Conservation (phyloP, 2,329 filamentous ascomycete genomes). For the Graphiopsis chlorocephala region DNA sequence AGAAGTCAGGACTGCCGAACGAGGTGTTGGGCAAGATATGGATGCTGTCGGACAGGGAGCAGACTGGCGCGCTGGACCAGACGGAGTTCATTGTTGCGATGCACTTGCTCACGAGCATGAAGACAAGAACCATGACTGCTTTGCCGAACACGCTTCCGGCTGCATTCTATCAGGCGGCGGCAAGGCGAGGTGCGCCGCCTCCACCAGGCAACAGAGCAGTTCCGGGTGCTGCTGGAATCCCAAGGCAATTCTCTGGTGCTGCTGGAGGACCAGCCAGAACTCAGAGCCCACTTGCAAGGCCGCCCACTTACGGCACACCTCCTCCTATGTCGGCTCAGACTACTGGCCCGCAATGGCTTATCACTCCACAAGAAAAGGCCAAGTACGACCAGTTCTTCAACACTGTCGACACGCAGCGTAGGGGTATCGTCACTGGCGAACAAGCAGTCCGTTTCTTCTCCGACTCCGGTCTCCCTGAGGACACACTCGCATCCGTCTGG, state of each 20-base stretch:
- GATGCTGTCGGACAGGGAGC: conserved; percentile 91
- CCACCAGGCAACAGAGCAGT: conserved; percentile 41
- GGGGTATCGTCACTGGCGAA: conserved; percentile 85
- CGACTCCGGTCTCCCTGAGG: conserved; percentile 85
- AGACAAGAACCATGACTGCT: conserved; percentile 74
- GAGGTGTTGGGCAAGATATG: conserved; percentile 92
- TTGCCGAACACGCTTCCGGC: conserved; percentile 79
- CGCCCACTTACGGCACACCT: conserved; percentile 48
- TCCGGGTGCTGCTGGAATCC: conserved; percentile 56
- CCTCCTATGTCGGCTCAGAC: conserved; percentile 51
- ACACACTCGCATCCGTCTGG: conserved; percentile 91
- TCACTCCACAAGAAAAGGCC: conserved; percentile 78
- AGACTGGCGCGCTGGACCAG: conserved; percentile 78
- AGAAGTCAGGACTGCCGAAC: conserved; percentile 85
- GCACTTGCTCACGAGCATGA: conserved; percentile 91
- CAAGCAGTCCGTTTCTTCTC: conserved; percentile 93
- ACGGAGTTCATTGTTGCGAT: conserved; percentile 98
- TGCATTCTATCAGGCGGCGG: conserved; percentile 85
- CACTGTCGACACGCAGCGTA: conserved; percentile 74
- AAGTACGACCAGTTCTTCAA: conserved; percentile 86
- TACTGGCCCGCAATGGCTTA: conserved; percentile 71
- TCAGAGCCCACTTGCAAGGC: conserved; percentile 57
- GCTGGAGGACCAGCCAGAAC: conserved; percentile 49
- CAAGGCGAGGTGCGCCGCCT: conserved; percentile 59
- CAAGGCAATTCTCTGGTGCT: conserved; percentile 75